Evolutionary conservation across 1,139 yeast genomes (phyloP).

Genomic region (Sugiyamaella pinicola): DNA sequence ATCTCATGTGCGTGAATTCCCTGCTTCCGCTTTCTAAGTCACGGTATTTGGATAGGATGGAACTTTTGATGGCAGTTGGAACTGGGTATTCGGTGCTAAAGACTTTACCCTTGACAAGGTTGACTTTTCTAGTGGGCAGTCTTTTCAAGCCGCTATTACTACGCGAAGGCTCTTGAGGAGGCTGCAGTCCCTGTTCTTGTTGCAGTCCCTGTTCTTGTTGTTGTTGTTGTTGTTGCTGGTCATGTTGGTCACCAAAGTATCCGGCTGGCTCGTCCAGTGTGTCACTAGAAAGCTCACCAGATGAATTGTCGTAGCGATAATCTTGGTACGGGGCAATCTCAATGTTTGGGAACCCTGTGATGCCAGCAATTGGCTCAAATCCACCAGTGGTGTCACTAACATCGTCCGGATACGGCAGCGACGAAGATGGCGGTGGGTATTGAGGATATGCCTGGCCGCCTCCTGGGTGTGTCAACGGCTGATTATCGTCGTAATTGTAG

Average conservation of each 20-base stretch:
- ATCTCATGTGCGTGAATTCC: conserved; percentile 77
- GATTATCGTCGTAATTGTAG: conserved; percentile 28
- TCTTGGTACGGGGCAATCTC: conserved; percentile 17
- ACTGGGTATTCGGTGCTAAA: conserved; percentile 77
- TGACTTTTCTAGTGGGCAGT: conserved; percentile 55
- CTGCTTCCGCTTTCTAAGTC: conserved; percentile 64
- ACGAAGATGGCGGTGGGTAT: conserved; percentile 1
- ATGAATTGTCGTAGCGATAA: conserved; percentile 13
- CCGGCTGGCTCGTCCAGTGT: conserved; percentile 12
- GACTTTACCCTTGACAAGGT: conserved; percentile 68
- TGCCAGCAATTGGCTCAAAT: conserved; percentile 36
- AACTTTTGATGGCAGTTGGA: conserved; percentile 64
- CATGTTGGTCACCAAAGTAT: conserved; percentile 26
- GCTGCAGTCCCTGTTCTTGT: conserved; percentile 29
- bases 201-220: conserved; percentile 30
- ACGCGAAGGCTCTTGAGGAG: conserved; percentile 21
- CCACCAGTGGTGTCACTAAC: conserved; percentile 26
- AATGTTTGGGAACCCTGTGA: conserved; percentile 32
- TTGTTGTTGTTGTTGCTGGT: no score
- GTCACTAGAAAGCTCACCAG: conserved; percentile 12
- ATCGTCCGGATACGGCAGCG: conserved; percentile 34
- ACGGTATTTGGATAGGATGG: conserved; percentile 54
- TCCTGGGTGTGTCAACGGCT: conserved; percentile 26
- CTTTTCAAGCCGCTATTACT: conserved; percentile 29
- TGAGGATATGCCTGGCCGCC: conserved; percentile 9